These are phyloP conservation scores for Talaromyces pinophilus DNA, from an alignment of 2,329 filamentous ascomycete genomes.

Conservation along the genomic window DNA sequence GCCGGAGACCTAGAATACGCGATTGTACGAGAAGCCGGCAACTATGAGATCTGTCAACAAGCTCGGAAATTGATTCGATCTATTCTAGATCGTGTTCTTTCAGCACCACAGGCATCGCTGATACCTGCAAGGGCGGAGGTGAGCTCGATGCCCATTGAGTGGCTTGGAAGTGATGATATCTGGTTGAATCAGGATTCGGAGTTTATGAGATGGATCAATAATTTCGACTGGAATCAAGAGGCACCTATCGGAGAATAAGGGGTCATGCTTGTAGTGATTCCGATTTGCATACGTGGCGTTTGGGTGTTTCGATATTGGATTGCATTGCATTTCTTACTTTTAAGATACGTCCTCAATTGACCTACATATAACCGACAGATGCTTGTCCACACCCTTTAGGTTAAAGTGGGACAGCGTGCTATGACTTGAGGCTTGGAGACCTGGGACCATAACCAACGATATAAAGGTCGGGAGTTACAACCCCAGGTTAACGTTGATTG, in stretches of 20 bases:
- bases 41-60: slow-evolving; percentile 31
- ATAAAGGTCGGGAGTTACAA: background rate
- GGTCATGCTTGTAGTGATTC: background rate
- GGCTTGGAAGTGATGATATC: slow-evolving; percentile 19
- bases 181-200: slow-evolving; percentile 22
- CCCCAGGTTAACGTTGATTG: background rate
- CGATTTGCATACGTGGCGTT: background rate
- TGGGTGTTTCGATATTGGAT: background rate
- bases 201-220: slow-evolving; percentile 22
- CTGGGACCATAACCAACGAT: background rate
- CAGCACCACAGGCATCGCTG: slow-evolving; percentile 12
- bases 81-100: slow-evolving; percentile 28
- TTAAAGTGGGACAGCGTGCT: background rate
- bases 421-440: background rate
- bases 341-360: background rate
- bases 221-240: slow-evolving; percentile 21
- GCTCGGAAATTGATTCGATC: slow-evolving; percentile 28
- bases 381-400: background rate
- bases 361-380: background rate
- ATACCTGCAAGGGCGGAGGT: background rate
- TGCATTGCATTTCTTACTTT: background rate
- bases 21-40: slow-evolving; percentile 28
- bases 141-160: slow-evolving; percentile 18
- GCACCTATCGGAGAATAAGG: background rate
- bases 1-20: slow-evolving; percentile 29